These are phyloP conservation scores for Diatrype stigma DNA, from an alignment of 2,329 filamentous ascomycete genomes.

Conservation along the genomic window DNA sequence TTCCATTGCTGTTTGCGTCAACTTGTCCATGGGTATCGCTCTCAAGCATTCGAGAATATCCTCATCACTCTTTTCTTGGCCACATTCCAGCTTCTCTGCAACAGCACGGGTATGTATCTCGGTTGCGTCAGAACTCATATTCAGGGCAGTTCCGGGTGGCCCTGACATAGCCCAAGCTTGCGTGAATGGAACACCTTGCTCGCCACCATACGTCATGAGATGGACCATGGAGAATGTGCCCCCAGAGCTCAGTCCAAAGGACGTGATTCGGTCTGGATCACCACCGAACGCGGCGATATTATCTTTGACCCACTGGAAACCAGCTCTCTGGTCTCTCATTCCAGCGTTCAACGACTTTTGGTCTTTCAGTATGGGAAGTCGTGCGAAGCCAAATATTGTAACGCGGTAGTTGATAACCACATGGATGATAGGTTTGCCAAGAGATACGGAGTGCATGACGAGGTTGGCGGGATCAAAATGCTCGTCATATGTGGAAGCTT, in stretches of 20 bases:
- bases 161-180: conserved; percentile 26
- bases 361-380: conserved; percentile 18
- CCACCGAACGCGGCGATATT: conserved; percentile 24
- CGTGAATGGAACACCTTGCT: conserved; percentile 23
- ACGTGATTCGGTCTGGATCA: conserved; percentile 19
- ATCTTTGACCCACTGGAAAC: conserved; percentile 24
- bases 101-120: conserved; percentile 17
- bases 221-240: conserved; percentile 22
- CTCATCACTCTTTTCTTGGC: neutral
- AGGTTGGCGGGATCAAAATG: conserved; percentile 21
- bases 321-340: conserved; percentile 22
- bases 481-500: conserved; percentile 20
- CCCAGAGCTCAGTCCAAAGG: conserved; percentile 17
- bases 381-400: conserved; percentile 28
- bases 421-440: conserved; percentile 23
- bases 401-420: conserved; percentile 24
- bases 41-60: conserved; percentile 12
- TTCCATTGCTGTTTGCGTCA: conserved; percentile 11
- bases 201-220: conserved; percentile 20
- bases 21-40: conserved; percentile 8
- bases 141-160: conserved; percentile 24
- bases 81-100: conserved; percentile 10
- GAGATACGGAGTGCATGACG: conserved; percentile 9
- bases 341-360: conserved; percentile 24
- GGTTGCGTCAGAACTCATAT: conserved; percentile 22